Evolutionary conservation across 1,284 basidiomycete species (phyloP).

Genomic region (Golubevia sp.): DNA sequence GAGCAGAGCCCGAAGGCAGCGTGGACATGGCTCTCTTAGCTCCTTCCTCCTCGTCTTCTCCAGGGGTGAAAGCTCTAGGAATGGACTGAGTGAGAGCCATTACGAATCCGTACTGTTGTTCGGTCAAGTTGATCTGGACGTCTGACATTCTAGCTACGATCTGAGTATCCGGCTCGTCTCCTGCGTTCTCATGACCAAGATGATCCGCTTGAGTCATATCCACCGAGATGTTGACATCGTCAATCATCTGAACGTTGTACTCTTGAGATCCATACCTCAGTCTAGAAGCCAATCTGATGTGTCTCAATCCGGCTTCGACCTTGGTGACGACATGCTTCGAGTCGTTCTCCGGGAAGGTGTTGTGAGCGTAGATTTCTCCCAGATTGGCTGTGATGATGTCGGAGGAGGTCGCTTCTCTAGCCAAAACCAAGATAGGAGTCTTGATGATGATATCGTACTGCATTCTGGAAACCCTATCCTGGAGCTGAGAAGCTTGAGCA

Average conservation of each 20-base stretch:
- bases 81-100: conserved; percentile 76
- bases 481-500: conserved; percentile 75
- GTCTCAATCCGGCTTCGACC: conserved; percentile 78
- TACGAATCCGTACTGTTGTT: conserved; percentile 83
- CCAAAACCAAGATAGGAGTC: conserved; percentile 90
- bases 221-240: conserved; percentile 82
- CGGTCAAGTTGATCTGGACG: conserved; percentile 84
- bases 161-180: background rate
- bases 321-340: conserved; percentile 64
- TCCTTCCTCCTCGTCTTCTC: conserved; percentile 59
- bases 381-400: conserved; percentile 81
- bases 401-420: conserved; percentile 72
- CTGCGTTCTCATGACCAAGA: conserved; percentile 11
- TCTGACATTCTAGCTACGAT: conserved; percentile 81
- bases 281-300: conserved; percentile 72
- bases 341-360: conserved; percentile 69
- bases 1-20: no score
- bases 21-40: background rate
- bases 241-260: conserved; percentile 74
- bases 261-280: conserved; percentile 33
- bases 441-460: conserved; percentile 87
- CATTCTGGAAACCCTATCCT: conserved; percentile 72
- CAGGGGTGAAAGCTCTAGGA: conserved; percentile 69
- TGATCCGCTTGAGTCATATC: conserved; percentile 70
- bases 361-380: conserved; percentile 85